Percentiles rank a stretch among this genome's conserved stretches.
Conservation (phyloP, 345 rosid species). For the Euclidium syriacum region DNA sequence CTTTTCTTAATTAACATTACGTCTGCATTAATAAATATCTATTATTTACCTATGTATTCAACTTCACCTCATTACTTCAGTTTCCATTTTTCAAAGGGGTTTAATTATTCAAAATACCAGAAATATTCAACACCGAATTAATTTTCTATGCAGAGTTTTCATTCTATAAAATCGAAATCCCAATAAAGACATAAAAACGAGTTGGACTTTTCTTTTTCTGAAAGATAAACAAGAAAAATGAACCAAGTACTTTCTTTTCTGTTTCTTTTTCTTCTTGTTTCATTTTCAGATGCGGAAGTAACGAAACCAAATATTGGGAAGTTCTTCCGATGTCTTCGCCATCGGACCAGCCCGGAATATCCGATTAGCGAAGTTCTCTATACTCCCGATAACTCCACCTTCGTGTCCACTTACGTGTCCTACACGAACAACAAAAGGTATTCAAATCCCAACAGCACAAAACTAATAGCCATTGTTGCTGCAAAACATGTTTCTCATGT, state of each 20-base stretch:
- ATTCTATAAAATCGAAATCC: no score
- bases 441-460: slow-evolving; percentile 3
- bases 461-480: slow-evolving; percentile 17
- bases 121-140: not conserved
- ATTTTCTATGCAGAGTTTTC: no score
- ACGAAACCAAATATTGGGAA: not conserved
- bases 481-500: slow-evolving; percentile 23
- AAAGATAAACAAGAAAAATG: not conserved
- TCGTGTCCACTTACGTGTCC: not conserved
- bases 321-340: not conserved
- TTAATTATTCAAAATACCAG: not conserved
- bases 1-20: no score
- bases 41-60: not conserved
- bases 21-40: not conserved
- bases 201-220: not conserved
- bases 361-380: not conserved
- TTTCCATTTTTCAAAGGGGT: not conserved
- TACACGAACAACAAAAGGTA: slow-evolving; percentile 2
- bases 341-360: not conserved
- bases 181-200: no score
- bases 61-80: not conserved
- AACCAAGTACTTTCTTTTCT: not conserved
- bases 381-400: slow-evolving; percentile 5
- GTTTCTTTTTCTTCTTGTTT: slow-evolving; percentile 1
- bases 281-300: not conserved